Conservation (phyloP, 2,329 filamentous ascomycete species). For the Penicillium sp. region DNA sequence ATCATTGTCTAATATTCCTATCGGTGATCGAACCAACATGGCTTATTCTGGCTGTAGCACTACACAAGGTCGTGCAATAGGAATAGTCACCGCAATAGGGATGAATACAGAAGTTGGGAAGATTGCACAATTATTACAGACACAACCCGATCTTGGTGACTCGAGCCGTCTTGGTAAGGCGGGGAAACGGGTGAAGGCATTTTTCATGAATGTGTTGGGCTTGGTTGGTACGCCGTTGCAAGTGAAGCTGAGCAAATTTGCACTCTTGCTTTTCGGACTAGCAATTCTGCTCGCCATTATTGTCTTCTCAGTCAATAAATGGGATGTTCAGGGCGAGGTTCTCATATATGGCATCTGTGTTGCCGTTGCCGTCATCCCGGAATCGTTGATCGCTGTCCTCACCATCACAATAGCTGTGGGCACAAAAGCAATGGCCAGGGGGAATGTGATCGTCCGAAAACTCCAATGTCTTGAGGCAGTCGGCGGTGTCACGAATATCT, state of each 20-base stretch:
- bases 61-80: slow-evolving; percentile 59
- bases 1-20: slow-evolving; percentile 32
- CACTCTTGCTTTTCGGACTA: slow-evolving; percentile 73
- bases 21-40: slow-evolving; percentile 61
- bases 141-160: slow-evolving; percentile 39
- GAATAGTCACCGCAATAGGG: slow-evolving; percentile 59
- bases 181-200: slow-evolving; percentile 44
- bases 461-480: slow-evolving; percentile 57
- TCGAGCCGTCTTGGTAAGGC: slow-evolving; percentile 28
- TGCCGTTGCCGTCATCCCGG: slow-evolving; percentile 62
- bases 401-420: slow-evolving; percentile 62
- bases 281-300: slow-evolving; percentile 64
- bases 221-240: slow-evolving; percentile 74
- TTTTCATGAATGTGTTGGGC: slow-evolving; percentile 53
- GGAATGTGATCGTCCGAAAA: slow-evolving; percentile 56
- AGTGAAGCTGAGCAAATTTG: slow-evolving; percentile 81
- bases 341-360: slow-evolving; percentile 61
- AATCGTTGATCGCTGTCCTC: slow-evolving; percentile 62
- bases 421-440: slow-evolving; percentile 54
- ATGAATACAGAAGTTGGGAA: slow-evolving; percentile 64
- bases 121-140: slow-evolving; percentile 59
- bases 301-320: slow-evolving; percentile 60
- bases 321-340: slow-evolving; percentile 57
- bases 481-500: slow-evolving; percentile 59
- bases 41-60: slow-evolving; percentile 62